Base-by-base conservation (phyloP, 306 rosid species). In the Acacia crassicarpa region DNA sequence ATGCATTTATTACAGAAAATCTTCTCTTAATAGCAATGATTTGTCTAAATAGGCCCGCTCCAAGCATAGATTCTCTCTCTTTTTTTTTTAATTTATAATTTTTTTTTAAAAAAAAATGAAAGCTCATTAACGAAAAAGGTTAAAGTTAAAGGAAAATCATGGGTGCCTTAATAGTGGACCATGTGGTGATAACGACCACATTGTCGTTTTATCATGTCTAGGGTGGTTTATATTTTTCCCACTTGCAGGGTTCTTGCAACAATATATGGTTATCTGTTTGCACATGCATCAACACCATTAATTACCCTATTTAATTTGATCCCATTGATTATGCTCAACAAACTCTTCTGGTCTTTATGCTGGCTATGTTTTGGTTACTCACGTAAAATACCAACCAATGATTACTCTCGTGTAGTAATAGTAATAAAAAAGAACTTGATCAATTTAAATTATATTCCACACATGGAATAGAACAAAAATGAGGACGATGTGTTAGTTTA, bases 81-180 rank as follows among this genome's bases (percentile, higher is more conserved):
- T 2, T 25, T 1, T 4, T 7, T 67, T 44, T 78, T 46, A 27
- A 77, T 35, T 20, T 19, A 20, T 56, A 5, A 4, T 35, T 54
- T 27, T 1, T 17, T 54, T 54, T n/a, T 8, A 8, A 5, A 38
- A 38, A 2, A 16, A 61, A 2, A 72, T 30, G 61, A 32, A 69
- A 41, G 78, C 46, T 75, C 73, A 77, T 82, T 83, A 74, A 74
- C 48, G 75, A 40, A 33, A 80, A 78, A 45, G 77, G 49, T 58
- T 72, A 66, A 81, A 66, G 78, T 80, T 82, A 59, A 84, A 74
- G 45, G 23, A 77, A 85, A 78, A 58, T 40, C 73, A 70, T 75
- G 82, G 81, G 74, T 85, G 2, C 66, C 78, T 82, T 79, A 70
- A 81, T 68, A 82, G 81, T 67, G 78, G 81, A 81, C 90, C 92